phyloP scores from a whole-genome alignment of 1,284 basidiomycete species.

The Phellinidium pouzarii region DNA sequence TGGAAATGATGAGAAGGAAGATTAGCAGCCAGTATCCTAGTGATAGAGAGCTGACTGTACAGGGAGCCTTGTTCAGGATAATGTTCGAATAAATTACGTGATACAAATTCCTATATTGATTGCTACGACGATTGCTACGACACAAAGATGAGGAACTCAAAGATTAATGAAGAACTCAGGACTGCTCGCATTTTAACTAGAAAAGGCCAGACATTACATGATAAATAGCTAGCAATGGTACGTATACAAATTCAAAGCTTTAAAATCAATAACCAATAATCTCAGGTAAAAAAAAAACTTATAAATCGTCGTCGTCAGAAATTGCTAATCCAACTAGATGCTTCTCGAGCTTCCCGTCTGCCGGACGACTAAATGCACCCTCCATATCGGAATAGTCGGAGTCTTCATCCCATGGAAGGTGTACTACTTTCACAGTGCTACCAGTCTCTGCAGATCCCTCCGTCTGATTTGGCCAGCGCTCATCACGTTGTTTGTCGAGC shows the following conservation, averaged over 20 bases:
- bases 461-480: conserved; percentile 65
- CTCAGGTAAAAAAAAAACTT: neutral
- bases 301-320: conserved; percentile 8
- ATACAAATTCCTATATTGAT: too few relatives aligned
- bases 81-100: too few relatives aligned
- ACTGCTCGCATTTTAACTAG: too few relatives aligned
- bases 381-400: conserved; percentile 54
- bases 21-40: neutral
- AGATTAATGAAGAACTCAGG: too few relatives aligned
- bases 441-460: conserved; percentile 22
- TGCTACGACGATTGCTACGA: too few relatives aligned
- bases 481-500: conserved; percentile 63
- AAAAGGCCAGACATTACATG: too few relatives aligned
- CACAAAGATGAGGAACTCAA: too few relatives aligned
- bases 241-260: too few relatives aligned
- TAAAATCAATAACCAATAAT: too few relatives aligned
- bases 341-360: conserved; percentile 3
- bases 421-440: conserved; percentile 45
- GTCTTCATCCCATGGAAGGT: conserved; percentile 53
- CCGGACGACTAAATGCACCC: conserved; percentile 35
- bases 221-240: too few relatives aligned
- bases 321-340: neutral
- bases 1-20: conserved; percentile 33
- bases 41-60: too few relatives aligned
- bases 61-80: too few relatives aligned